phyloP scores from a whole-genome alignment of 768 basidiomycete species.

The Russula olivacea region DNA sequence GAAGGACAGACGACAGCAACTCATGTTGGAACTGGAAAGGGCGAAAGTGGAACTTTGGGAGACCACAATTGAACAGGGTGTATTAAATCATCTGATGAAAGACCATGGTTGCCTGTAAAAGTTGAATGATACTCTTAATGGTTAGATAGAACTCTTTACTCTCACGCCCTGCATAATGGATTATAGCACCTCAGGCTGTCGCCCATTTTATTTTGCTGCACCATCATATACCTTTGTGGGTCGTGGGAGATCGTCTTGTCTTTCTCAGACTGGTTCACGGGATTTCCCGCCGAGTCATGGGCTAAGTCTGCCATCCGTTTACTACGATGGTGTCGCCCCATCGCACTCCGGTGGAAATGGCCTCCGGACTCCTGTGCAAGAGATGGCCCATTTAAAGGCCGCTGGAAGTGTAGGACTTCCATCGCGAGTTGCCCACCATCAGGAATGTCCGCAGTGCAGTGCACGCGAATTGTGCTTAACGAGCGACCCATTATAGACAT shows the following conservation, averaged over 20 bases:
- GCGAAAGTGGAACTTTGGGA: constrained; percentile 71
- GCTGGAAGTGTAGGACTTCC: neutral
- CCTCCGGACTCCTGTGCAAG: neutral
- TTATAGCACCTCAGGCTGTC: neutral
- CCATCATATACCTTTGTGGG: neutral
- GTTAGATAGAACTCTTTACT: neutral
- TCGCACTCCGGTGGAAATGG: neutral
- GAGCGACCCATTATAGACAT: constrained; percentile 67
- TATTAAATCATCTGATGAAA: constrained; percentile 44
- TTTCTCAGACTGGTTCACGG: neutral
- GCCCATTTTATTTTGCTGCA: neutral
- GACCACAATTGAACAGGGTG: constrained; percentile 63
- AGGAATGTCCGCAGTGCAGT: constrained; percentile 28
- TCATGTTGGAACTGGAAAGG: constrained; percentile 50
- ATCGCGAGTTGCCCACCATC: neutral
- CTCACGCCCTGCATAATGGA: neutral
- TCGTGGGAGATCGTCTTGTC: neutral
- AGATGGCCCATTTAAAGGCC: neutral
- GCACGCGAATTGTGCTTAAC: constrained; percentile 68
- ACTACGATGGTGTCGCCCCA: neutral
- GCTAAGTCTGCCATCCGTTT: too few relatives aligned
- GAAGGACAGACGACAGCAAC: constrained; percentile 44
- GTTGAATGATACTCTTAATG: neutral
- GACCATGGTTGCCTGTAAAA: constrained; percentile 20
- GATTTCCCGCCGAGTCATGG: neutral